A percentile compares a stretch with the other conserved stretches of the same genome.
Evolutionary conservation across 805 yeast genomes (phyloP).

Genomic region (Tetrapisispora phaffii): DNA sequence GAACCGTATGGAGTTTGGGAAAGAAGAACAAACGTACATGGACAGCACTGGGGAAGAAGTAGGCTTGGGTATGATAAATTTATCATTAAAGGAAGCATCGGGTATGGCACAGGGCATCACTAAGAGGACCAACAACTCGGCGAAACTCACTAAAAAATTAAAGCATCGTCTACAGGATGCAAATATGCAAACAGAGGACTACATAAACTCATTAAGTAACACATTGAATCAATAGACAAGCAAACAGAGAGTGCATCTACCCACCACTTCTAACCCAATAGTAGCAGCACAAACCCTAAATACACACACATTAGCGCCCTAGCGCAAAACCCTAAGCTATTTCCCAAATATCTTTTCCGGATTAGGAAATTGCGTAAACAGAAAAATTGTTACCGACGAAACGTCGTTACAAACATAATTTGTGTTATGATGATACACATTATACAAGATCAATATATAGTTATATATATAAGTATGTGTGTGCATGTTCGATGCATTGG

Average conservation of each 20-base stretch:
- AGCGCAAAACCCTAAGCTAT: neutral
- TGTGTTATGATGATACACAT: too few species aligned
- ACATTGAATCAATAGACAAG: neutral
- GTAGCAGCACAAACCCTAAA: neutral
- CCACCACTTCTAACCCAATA: neutral
- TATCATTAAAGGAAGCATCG: slow-evolving; percentile 14
- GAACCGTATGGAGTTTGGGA: slow-evolving; percentile 76
- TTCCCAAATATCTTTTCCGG: neutral
- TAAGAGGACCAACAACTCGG: slow-evolving; percentile 39
- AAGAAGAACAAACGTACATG: slow-evolving; percentile 49
- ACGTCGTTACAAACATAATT: too few species aligned
- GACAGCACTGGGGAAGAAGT: slow-evolving; percentile 72
- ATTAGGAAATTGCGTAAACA: slow-evolving; percentile 1
- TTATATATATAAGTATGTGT: too few species aligned
- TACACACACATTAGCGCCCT: neutral
- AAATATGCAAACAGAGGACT: slow-evolving; percentile 13
- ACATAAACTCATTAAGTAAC: slow-evolving; percentile 3
- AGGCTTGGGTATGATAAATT: slow-evolving; percentile 63
- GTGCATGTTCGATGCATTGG: too few species aligned
- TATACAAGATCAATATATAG: too few species aligned
- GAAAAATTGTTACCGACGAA: neutral
- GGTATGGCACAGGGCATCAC: slow-evolving; percentile 16
- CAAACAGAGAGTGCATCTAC: too few species aligned
- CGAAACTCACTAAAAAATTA: slow-evolving; percentile 56
- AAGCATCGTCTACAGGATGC: slow-evolving; percentile 34